Evolutionary conservation across 2,329 filamentous ascomycete species (phyloP).

Genomic region (Lachnum nothofagi): DNA sequence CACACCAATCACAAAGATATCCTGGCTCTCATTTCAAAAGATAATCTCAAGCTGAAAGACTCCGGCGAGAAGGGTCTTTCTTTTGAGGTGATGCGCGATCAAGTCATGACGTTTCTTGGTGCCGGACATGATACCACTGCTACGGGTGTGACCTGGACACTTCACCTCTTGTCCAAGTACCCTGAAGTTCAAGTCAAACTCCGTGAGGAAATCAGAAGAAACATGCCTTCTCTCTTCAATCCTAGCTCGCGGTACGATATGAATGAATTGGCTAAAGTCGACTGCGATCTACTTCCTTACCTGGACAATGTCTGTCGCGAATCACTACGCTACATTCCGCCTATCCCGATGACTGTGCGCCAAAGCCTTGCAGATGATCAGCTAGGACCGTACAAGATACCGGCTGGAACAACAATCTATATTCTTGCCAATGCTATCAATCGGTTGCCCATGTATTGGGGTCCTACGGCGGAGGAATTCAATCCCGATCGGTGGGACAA

Average conservation of each 20-base stretch:
- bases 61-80: conserved; percentile 67
- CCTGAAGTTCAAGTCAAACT: conserved; percentile 37
- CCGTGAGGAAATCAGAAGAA: conserved; percentile 38
- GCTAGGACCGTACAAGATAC: conserved; percentile 38
- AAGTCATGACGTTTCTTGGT: conserved; percentile 83
- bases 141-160: conserved; percentile 40
- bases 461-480: conserved; percentile 37
- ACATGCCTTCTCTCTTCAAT: conserved; percentile 45
- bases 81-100: conserved; percentile 72
- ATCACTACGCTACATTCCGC: conserved; percentile 41
- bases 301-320: conserved; percentile 44
- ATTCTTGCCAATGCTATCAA: conserved; percentile 41
- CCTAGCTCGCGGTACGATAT: conserved; percentile 30
- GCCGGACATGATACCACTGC: conserved; percentile 50
- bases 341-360: conserved; percentile 43
- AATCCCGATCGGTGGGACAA: conserved; percentile 41
- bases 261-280: conserved; percentile 30
- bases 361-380: conserved; percentile 37
- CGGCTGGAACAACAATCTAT: conserved; percentile 40
- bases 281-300: conserved; percentile 40
- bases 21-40: conserved; percentile 50
- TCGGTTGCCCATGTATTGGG: conserved; percentile 38
- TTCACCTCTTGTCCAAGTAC: conserved; percentile 39
- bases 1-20: conserved; percentile 61
- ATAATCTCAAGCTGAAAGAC: conserved; percentile 46